Base-by-base conservation (phyloP, 805 yeast genomes). In the Teunomyces pallodes region DNA sequence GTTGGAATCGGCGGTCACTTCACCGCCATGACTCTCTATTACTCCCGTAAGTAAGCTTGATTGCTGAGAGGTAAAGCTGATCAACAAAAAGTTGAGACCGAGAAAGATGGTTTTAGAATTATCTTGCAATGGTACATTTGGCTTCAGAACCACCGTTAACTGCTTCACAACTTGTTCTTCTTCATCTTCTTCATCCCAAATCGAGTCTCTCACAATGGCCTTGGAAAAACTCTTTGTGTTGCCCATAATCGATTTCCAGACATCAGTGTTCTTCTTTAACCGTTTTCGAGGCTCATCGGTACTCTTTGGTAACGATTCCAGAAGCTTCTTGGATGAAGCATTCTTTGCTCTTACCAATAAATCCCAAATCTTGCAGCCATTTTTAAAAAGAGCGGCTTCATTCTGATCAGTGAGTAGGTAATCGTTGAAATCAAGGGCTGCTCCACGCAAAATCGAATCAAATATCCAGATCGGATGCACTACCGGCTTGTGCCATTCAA, bases 381-480 rank as follows among this genome's bases (percentile, higher is more conserved):
- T 54, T 45, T 50, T 49, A 45, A 56, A 56, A 7, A 45, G 32
- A 29, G 42, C 51, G 20, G 44, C 49, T 5, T 49, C 50, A 40
- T 29, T 31, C 9, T 20, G 36, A 28, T 54, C 41, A 49, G 53
- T 47, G 13, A 76, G 57, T 36, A 66, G 66, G 54, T 80, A 80
- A 53, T 70, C 74, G 8, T 65, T 59, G 42, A 65, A 60, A 27
- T 68, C 69, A 16, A 80, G 54, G 2, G 74, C 65, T 1, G 79
- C 78, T 2, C 74, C 75, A 42, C 83, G 66, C 20, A 63, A 57
- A 13, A 72, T 57, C 46, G 77, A 67, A 57, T 80, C 82, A 28
- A 66, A 58, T 3, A 80, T 61, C 79, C 79, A 79, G 32, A 70
- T 56, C 0, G 84, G 83, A 56, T 79, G 81, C 27, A 78, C 74